Base-by-base conservation (phyloP, 1,284 basidiomycete species). In the Ceratobasidium sp. region DNA sequence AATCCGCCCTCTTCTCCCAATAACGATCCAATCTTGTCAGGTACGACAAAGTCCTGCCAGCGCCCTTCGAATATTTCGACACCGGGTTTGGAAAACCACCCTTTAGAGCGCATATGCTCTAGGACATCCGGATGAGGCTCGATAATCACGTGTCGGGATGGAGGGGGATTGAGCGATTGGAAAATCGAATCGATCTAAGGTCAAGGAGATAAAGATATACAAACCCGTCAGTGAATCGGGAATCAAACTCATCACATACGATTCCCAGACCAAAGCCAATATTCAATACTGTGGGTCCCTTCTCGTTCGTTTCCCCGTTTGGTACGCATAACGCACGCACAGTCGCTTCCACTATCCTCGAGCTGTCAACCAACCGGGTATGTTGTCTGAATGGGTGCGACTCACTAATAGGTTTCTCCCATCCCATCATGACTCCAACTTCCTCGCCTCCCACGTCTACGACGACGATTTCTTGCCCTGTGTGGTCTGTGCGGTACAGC, bases 121-220 rank as follows among this genome's bases (percentile, higher is more conserved):
- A 99, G 86, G 0, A 98, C 97, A 80, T 98, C 94, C 0, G 94
- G 93, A 81, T 99, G 98, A 0, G 97, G 91, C 83, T 99, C 98
- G 77, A 99, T 92, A 79, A 99, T 98, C 75, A 95, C 91, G 81
- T 99, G 98, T 45, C 89, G 84, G 1, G 85, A 82, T 0, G 94
- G 94, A 9, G 85, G 84, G 1, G 87, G 87, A 5, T 86, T 81
- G 56, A 94, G 84, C 1, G 83, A 81, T 83, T 97, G 94, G 82
- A 98, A 94, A 50, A 95, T 84, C 22, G 86, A 85, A 81, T 98
- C 96, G 79, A 98, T 90, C 94, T 95, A 76, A 71, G 65, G 62
- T 71, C 63, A 0, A 9, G 22, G 45, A 29, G 51, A 45, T 60
- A 67, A n/a, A n/a, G 24, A 22, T 54, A 24, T 27, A 24, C 19